Evolutionary conservation across 1,139 yeast genomes (phyloP), one percentile per base, ranked within the genome.

Genomic region (Candida sp.): DNA sequence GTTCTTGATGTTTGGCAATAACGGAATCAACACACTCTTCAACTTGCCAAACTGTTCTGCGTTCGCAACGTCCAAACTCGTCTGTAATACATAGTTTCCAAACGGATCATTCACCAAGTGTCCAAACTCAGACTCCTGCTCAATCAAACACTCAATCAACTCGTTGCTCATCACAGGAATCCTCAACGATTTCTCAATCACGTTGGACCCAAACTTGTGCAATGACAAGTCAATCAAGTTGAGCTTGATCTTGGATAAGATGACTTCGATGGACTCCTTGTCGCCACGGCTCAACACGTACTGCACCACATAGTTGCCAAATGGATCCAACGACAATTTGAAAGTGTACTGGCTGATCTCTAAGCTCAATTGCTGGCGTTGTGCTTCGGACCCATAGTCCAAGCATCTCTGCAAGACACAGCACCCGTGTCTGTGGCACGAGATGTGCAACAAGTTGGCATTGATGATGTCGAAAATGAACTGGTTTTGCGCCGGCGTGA

Each of bases 231-330:
- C 78, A 48, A 91, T 78, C 44, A 91, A 75, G 56, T 85, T 83
- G 8, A 82, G 75, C 51, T 77, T 69, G 50, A 84, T 79, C 52
- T 79, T 79, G 44, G 71, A 66, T 54, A 81, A 69, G 55, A 90
- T 83, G 48, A 78, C 77, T 47, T 68, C 70, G 55, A 86, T 81
- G 47, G 89, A 72, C 37, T 60, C 67, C 28, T 78, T 79, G 57
- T 83, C 85, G 56, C 67, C 70, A 52, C 65, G 66, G 41, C 86
- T 85, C 54, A 91, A 77, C 8, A 91, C 88, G 65, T 92, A 94
- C 68, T 94, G 99, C 46, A 94, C 93, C 51, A 94, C 98, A 68
- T 94, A 94, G 69, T 94, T 94, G 41, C 99, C 99, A 73, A 91
- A 94, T 33, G 97, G 99, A 67, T 94, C 98, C 62, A 90, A 84